These are phyloP conservation scores for Jackrogersella multiformis DNA, from an alignment of 495 filamentous ascomycete genomes.

Conservation along the genomic window DNA sequence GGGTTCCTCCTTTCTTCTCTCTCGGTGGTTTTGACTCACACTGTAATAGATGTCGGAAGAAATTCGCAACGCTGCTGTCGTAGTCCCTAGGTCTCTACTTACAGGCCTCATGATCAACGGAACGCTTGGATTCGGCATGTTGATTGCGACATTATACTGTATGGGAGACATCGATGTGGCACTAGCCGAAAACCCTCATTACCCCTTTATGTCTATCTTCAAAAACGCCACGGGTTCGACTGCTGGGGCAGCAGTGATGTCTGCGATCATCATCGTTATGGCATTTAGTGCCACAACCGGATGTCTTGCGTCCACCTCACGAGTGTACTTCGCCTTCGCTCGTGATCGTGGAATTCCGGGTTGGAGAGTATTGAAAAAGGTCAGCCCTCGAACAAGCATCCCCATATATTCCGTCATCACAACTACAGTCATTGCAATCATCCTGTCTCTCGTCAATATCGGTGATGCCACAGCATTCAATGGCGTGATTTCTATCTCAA, in stretches of 20 bases:
- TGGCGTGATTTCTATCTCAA: conserved; percentile 4
- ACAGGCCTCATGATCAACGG: conserved; percentile 3
- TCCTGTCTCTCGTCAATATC: conserved; percentile 4
- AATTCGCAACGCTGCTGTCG: conserved; percentile 2
- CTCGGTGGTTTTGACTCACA: not conserved
- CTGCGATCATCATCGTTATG: conserved; percentile 1
- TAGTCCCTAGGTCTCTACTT: not conserved
- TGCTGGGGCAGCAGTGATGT: conserved; percentile 5
- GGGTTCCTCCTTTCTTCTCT: not conserved
- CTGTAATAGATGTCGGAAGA: conserved; percentile 6
- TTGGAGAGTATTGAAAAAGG: conserved; percentile 2
- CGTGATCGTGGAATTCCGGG: not conserved
- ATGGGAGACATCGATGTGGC: conserved; percentile 1
- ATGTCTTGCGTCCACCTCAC: conserved; percentile 1
- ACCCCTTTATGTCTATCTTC: conserved; percentile 8
- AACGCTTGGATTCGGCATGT: conserved; percentile 7
- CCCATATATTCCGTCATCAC: conserved; percentile 7
- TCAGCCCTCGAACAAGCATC: conserved; percentile 5
- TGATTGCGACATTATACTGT: conserved; percentile 3
- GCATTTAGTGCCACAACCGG: conserved; percentile 3
- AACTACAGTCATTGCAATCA: not conserved
- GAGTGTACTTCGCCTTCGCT: conserved; percentile 7
- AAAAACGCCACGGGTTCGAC: not conserved
- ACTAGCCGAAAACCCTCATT: not conserved
- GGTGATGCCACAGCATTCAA: not conserved